These are phyloP conservation scores for Cercospora nicotianae DNA, from an alignment of 2,329 filamentous ascomycete species.

Conservation along the genomic window DNA sequence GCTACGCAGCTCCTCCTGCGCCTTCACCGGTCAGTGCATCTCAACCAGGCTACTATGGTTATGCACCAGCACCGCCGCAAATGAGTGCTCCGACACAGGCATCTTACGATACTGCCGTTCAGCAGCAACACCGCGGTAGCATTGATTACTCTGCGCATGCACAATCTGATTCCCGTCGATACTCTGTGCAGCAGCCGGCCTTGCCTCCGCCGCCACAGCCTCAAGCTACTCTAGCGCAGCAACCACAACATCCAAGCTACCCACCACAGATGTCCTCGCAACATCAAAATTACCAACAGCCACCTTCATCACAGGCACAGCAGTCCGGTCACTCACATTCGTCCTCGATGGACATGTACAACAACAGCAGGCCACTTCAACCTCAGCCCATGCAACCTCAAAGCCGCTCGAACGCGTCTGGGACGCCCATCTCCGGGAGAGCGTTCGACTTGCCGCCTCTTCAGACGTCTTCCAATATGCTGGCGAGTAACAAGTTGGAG, in stretches of 20 bases:
- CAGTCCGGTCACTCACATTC: constrained; percentile 27
- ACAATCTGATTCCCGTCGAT: constrained; percentile 42
- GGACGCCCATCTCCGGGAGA: constrained; percentile 26
- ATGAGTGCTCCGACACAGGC: constrained; percentile 39
- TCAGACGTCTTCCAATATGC: constrained; percentile 38
- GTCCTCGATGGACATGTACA: constrained; percentile 26
- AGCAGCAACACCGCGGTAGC: constrained; percentile 41
- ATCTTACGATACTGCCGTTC: constrained; percentile 25
- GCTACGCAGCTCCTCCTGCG: constrained; percentile 29
- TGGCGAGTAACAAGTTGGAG: constrained; percentile 40
- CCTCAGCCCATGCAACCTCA: constrained; percentile 32
- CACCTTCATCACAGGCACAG: constrained; percentile 23
- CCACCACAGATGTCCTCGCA: constrained; percentile 27
- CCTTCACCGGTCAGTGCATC: constrained; percentile 31
- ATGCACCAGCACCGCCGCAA: constrained; percentile 39
- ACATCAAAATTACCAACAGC: constrained; percentile 34
- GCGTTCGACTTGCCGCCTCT: constrained; percentile 43
- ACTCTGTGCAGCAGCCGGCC: constrained; percentile 43
- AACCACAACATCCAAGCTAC: constrained; percentile 40
- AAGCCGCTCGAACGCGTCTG: constrained; percentile 27
- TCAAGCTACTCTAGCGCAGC: constrained; percentile 36
- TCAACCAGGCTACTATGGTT: constrained; percentile 44
- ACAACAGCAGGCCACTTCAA: constrained; percentile 26
- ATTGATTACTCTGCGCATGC: constrained; percentile 42
- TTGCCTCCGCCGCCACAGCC: constrained; percentile 37